Evolutionary conservation across 192 early-diverging fungal genomes (phyloP), one percentile per base, ranked within the genome.

Genomic region (Ramicandelaber brevisporus): DNA sequence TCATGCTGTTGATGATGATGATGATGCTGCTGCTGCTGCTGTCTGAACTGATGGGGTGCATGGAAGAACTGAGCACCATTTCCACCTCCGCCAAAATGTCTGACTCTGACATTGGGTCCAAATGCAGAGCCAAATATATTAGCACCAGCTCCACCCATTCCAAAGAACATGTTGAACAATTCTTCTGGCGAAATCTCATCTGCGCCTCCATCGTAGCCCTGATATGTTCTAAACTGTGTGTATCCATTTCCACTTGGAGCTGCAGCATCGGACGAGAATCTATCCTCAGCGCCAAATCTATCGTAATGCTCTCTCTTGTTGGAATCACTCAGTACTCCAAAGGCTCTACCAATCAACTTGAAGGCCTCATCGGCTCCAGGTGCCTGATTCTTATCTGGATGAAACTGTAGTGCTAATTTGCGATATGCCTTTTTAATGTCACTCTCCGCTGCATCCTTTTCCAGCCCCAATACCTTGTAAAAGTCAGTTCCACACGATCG

Each of bases 301-400:
- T 96, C 87, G 44, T 85, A 92, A 15, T 77, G 55, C 1, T 63
- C 65, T 21, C 73, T 59, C 40, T 92, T 96, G 21, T 83, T 69
- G 7, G 62, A 40, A 38, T 92, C 87, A 29, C 73, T 74, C 5
- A 96, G 55, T 5, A 92, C 70, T 1, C 76, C 72, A 29, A 87
- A 89, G 15, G 87, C 82, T 35, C 90, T 78, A 14, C 78, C 75
- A 22, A 96, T 78, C 33, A 84, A 74, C 55, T 93, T 90, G 41
- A 96, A 96, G 0, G 89, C 85, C 43, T 90, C 85, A 33, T 90
- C 87, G 6, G 86, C 83, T 9, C 90, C 85, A 2, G 87, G 83
- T 4, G 90, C 87, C 0, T 57, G 68, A 34, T 89, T 92, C 45
- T 96, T 96, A 38, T 96, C 90, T 0, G 90, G 90, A 36, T 96